These are phyloP conservation scores for Zoysia pacifica DNA, from an alignment of 176 grass and related monocot species.

Conservation along the genomic window DNA sequence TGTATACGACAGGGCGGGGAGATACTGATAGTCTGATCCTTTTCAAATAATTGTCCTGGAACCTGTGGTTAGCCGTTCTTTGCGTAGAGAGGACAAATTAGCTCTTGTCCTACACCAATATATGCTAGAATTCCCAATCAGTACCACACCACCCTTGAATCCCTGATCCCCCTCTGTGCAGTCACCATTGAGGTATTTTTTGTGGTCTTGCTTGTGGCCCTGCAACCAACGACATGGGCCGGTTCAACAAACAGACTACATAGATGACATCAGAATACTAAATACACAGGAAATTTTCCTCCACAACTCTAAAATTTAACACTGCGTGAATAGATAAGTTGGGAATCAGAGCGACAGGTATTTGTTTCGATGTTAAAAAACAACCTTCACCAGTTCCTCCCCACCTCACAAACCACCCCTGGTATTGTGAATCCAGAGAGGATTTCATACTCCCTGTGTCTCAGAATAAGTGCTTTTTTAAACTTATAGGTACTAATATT, in stretches of 20 bases:
- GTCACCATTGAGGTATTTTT: constrained; percentile 32
- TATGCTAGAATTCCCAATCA: constrained; percentile 38
- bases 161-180: constrained; percentile 12
- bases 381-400: background rate
- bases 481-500: too few species aligned
- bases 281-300: background rate
- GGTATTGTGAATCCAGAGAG: constrained; percentile 17
- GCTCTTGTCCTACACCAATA: constrained; percentile 37
- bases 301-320: background rate
- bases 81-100: constrained; percentile 32
- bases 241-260: constrained; percentile 14
- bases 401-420: background rate
- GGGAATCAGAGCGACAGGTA: background rate
- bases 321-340: background rate
- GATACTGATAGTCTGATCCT: constrained; percentile 33
- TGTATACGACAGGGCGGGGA: background rate
- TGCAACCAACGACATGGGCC: constrained; percentile 4
- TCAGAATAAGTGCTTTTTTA: too few species aligned
- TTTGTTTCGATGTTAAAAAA: constrained; percentile 14
- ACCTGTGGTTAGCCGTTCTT: constrained; percentile 32
- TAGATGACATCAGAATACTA: background rate
- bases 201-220: constrained; percentile 35
- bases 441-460: constrained; percentile 7
- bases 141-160: constrained; percentile 9
- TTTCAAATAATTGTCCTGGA: constrained; percentile 37